These are phyloP conservation scores for Candida arabinofermentans DNA, from an alignment of 805 yeast genomes.

Conservation along the genomic window DNA sequence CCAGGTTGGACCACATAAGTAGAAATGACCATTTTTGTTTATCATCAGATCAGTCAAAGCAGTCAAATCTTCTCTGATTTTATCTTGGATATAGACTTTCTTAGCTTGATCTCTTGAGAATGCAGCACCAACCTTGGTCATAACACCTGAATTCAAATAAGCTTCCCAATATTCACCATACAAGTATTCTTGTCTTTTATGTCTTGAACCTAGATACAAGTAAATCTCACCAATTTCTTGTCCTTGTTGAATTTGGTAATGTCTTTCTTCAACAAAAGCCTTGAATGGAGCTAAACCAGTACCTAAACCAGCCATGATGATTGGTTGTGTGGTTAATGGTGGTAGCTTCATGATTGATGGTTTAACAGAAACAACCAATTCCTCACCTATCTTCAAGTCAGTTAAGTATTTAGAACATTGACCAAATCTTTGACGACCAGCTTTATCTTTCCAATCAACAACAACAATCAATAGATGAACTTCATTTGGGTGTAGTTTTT, in stretches of 20 bases:
- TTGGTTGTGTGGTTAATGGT: constrained; percentile 79
- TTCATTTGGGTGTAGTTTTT: constrained; percentile 84
- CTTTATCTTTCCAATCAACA: constrained; percentile 89
- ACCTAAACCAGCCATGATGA: constrained; percentile 96
- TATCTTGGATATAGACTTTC: constrained; percentile 92
- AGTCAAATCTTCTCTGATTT: constrained; percentile 71
- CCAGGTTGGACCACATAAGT: constrained; percentile 99
- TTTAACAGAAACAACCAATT: constrained; percentile 89
- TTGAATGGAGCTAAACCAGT: constrained; percentile 98
- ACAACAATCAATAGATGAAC: constrained; percentile 91
- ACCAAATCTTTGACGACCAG: constrained; percentile 84
- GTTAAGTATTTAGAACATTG: constrained; percentile 91
- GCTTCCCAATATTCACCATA: constrained; percentile 99
- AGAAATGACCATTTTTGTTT: constrained; percentile 79
- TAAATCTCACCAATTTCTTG: constrained; percentile 82
- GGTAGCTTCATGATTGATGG: constrained; percentile 98
- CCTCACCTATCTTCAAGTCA: constrained; percentile 73
- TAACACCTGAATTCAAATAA: constrained; percentile 82
- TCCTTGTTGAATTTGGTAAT: constrained; percentile 90
- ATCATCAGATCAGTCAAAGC: constrained; percentile 78
- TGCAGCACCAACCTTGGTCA: constrained; percentile 96
- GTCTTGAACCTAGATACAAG: constrained; percentile 90
- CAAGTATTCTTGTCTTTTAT: constrained; percentile 89
- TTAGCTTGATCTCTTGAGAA: constrained; percentile 96
- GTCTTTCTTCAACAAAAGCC: constrained; percentile 93